Evolutionary conservation across 2,329 filamentous ascomycete species (phyloP), one percentile per base, ranked within the genome.

Genomic region (Whalleya microplaca): DNA sequence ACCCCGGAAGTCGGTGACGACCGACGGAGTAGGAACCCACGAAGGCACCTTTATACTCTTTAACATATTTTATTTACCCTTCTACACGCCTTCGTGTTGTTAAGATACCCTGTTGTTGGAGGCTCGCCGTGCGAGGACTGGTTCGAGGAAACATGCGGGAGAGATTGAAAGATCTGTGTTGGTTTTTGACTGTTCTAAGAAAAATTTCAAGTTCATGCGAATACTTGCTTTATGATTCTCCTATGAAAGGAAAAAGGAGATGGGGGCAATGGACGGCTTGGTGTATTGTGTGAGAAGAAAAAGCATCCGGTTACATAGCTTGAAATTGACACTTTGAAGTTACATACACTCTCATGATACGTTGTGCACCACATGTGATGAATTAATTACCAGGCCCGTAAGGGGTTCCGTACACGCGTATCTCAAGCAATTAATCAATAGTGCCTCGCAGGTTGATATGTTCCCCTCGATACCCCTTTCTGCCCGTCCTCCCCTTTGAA

Each of bases 101-200:
- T 64, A 59, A 64, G 63, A 65, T 65, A 65, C 63, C 63, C 62
- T 61, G 48, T 64, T 64, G 55, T 59, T 59, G 53, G 55, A 54
- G 48, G 59, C 57, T 55, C 59, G 63, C 57, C 59, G 63, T 54
- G 63, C 56, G 63, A 65, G 63, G 56, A 62, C n/a, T 44, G 57
- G 61, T 57, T 49, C 41, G 58, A 59, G 58, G 55, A 47, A 52
- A 57, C 56, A 19, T 59, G 53, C 45, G 55, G 55, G 29, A 60
- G 52, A 48, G 50, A 32, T 47, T 60, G 55, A 53, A 50, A 44
- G 1, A 3, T 49, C 51, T 51, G 21, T 58, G 53, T 53, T 61
- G 60, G 51, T 63, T 53, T 63, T 60, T 61, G 58, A 53, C 49
- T 21, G n/a, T 12, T 49, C 45, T 49, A 47, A 27, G 43, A 41